These are phyloP conservation scores for Diaporthe humulicola DNA, from an alignment of 2,329 filamentous ascomycete genomes.

Conservation along the genomic window DNA sequence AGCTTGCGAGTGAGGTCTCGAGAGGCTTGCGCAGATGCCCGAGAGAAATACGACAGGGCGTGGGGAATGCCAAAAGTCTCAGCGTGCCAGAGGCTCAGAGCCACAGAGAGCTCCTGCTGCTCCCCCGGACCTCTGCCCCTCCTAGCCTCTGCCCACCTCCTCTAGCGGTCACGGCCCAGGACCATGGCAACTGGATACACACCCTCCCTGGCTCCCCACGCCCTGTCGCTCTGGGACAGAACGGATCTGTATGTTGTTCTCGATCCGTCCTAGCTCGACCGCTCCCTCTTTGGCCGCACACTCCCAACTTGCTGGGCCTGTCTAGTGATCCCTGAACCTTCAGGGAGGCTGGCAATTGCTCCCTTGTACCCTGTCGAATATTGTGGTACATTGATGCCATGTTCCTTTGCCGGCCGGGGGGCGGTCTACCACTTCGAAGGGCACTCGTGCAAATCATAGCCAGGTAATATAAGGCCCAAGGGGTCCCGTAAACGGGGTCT, in stretches of 20 bases:
- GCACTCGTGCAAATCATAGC: constrained; percentile 32
- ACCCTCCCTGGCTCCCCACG: constrained; percentile 15
- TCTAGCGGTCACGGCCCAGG: constrained; percentile 26
- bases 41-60: constrained; percentile 26
- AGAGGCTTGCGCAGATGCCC: constrained; percentile 31
- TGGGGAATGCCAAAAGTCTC: constrained; percentile 24
- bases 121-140: constrained; percentile 29
- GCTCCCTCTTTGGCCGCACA: constrained; percentile 21
- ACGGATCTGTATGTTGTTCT: constrained; percentile 35
- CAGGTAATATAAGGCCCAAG: constrained; percentile 35
- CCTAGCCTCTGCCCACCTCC: constrained; percentile 17
- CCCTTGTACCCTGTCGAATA: constrained; percentile 28
- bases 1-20: constrained; percentile 26
- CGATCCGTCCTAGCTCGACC: constrained; percentile 33
- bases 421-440: constrained; percentile 29
- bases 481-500: constrained; percentile 37
- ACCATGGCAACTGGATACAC: constrained; percentile 12
- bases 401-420: constrained; percentile 36
- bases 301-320: constrained; percentile 26
- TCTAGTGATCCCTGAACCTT: constrained; percentile 27
- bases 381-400: constrained; percentile 26
- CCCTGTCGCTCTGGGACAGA: constrained; percentile 22
- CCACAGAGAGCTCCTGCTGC: constrained; percentile 25
- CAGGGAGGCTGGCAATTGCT: constrained; percentile 23
- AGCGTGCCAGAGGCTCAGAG: constrained; percentile 24